These are phyloP conservation scores for Ophiorrhiza pumila DNA, from an alignment of 257 asterid species.

Conservation along the genomic window DNA sequence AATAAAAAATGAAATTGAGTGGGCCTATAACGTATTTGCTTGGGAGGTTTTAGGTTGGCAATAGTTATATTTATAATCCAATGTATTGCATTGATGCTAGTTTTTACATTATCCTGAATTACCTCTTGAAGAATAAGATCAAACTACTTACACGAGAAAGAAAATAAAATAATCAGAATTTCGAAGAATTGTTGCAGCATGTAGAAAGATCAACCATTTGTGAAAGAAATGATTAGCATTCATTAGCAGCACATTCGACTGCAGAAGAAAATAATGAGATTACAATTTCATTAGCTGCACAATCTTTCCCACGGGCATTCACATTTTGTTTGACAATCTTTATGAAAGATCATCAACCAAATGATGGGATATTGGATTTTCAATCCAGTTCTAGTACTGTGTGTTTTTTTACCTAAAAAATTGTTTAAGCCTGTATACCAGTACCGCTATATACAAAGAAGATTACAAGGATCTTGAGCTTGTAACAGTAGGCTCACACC, in stretches of 20 bases:
- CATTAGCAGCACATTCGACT: background rate
- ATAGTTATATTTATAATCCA: too few species aligned
- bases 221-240: background rate
- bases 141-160: too few species aligned
- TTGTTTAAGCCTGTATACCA: constrained; percentile 6
- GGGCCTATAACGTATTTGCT: too few species aligned
- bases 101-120: too few species aligned
- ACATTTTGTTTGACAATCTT: background rate
- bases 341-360: background rate
- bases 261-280: background rate
- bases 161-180: too few species aligned
- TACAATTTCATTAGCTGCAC: constrained; percentile 1
- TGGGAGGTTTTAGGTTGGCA: too few species aligned
- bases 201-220: background rate
- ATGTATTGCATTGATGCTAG: too few species aligned
- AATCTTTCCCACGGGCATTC: background rate
- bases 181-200: background rate
- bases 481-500: constrained; percentile 18
- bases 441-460: constrained; percentile 25
- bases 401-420: background rate
- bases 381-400: background rate
- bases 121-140: too few species aligned
- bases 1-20: too few species aligned
- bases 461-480: constrained; percentile 16
- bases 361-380: background rate